Base-by-base conservation (phyloP, 2,329 filamentous ascomycete genomes). In the Aspergillus sp. region DNA sequence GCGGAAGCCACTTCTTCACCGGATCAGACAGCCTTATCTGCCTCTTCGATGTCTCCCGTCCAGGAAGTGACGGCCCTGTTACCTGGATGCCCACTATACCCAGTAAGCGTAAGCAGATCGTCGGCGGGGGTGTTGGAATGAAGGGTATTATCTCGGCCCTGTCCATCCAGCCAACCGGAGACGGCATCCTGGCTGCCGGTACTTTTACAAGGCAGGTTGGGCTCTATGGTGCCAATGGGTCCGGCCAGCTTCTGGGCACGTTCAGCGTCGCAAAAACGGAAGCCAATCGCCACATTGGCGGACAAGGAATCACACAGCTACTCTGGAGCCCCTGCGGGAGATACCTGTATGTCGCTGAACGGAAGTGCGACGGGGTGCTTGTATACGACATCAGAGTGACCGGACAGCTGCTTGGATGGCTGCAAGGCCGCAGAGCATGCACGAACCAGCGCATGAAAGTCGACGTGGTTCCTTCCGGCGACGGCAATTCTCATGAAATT, bases 381-480 rank as follows among this genome's bases (percentile, higher is more conserved):
- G 58, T 79, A 8, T 79, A 74, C 47, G 76, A 80, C 45, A 66
- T 77, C 15, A 64, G 76, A 11, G 66, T 68, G n/a, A 67, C 66
- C 1, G 63, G 66, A 0, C 60, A 67, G 33, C 50, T 68, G 15
- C 51, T 80, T 3, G 66, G 64, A 2, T 69, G 67, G 52, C 56
- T 77, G 29, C 51, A 57, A 29, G 63, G 64, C 12, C 58, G 66
- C 27, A 57, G 56, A 7, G 61, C 64, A 2, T 30, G 53, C 5
- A 74, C 72, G 2, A 71, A 70, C 30, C 73, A 78, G 53, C 63
- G 67, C n/a, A 49, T 79, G 36, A 67, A 68, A 2, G 61, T 76
- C 16, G 72, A 78, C 49, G 44, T 78, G 4, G 58, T 62, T 8
- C 31, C 52, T 17, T 42, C 48, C 39, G 29, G 54, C 32, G 28